Evolutionary conservation across 345 rosid species (phyloP).

Genomic region (Citrus trifoliata): DNA sequence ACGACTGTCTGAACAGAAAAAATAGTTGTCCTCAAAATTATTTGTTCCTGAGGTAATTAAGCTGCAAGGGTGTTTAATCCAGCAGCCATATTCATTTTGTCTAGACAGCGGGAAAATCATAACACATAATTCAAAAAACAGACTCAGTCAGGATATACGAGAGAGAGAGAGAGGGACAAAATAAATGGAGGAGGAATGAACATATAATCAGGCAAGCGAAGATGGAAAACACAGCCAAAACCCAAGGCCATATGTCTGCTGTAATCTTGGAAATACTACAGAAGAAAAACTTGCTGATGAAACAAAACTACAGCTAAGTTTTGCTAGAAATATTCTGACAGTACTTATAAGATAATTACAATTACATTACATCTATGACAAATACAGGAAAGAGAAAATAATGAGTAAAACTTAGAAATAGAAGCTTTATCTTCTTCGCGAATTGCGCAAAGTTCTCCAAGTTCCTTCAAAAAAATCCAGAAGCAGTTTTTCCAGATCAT

Average conservation of each 20-base stretch:
- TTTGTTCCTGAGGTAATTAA: background rate
- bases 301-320: slow-evolving; percentile 3
- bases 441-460: slow-evolving; percentile 36
- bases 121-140: background rate
- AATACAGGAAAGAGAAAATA: background rate
- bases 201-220: background rate
- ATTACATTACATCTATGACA: slow-evolving; percentile 8
- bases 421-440: slow-evolving; percentile 44
- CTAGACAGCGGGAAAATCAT: background rate
- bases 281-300: background rate
- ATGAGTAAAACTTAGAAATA: background rate
- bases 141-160: background rate
- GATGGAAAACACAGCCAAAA: background rate
- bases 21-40: background rate
- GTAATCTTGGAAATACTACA: background rate
- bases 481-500: slow-evolving; percentile 51
- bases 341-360: background rate
- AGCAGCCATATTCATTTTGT: background rate
- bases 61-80: background rate
- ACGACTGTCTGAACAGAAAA: background rate
- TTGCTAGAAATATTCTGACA: background rate
- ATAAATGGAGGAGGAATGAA: background rate
- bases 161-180: background rate
- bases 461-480: slow-evolving; percentile 64
- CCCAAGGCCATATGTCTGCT: background rate